phyloP scores from a whole-genome alignment of 2,329 filamentous ascomycete genomes.

The Sordariomycetes sp. region DNA sequence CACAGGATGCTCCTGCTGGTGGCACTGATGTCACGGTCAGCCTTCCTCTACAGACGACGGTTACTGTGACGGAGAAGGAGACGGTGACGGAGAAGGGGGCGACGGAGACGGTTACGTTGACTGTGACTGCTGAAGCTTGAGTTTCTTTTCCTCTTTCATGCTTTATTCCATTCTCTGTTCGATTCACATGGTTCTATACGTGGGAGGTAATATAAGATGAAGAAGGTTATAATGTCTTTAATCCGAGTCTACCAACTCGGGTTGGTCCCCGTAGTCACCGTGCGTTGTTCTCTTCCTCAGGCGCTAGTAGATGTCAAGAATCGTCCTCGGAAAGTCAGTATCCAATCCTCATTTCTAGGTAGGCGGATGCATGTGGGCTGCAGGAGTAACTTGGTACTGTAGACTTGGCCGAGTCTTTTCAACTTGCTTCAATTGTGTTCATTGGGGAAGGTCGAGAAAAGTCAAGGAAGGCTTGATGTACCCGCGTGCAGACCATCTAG shows the following conservation, averaged over 20 bases:
- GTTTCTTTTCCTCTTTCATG: not conserved
- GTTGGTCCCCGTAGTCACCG: not conserved
- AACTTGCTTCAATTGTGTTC: no score
- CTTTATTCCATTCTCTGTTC: not conserved
- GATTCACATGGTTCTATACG: not conserved
- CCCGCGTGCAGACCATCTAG: no score
- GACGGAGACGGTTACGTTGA: not conserved
- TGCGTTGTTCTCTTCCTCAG: not conserved
- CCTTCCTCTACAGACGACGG: not conserved
- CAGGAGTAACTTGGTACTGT: no score
- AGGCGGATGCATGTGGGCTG: no score
- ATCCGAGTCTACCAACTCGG: not conserved
- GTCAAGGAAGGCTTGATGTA: no score
- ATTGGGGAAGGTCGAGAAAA: no score
- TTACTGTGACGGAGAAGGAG: constrained; percentile 2
- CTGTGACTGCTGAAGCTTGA: not conserved
- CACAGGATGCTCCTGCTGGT: not conserved
- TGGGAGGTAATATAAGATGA: not conserved
- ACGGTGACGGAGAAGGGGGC: constrained; percentile 4
- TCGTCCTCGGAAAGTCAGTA: no score
- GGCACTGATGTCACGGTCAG: not conserved
- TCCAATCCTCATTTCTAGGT: no score
- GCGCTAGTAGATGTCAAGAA: no score
- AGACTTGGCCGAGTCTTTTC: no score
- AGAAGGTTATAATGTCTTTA: not conserved